These are phyloP conservation scores for Alternaria longipes DNA, from an alignment of 2,329 filamentous ascomycete genomes.

Conservation along the genomic window DNA sequence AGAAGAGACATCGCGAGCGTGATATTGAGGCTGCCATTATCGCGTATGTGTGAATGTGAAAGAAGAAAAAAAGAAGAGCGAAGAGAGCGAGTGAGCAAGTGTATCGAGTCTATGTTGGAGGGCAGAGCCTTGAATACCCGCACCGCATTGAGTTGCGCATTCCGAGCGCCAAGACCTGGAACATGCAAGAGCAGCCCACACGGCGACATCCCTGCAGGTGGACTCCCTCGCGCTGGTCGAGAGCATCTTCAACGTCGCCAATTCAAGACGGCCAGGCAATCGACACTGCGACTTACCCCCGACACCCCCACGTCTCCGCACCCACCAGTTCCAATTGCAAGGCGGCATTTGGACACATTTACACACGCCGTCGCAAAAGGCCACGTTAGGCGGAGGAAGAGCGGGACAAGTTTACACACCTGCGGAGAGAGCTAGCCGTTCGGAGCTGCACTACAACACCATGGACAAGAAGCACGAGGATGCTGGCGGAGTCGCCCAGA, in stretches of 20 bases:
- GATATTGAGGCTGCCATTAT: slow-evolving; percentile 46
- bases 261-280: slow-evolving; percentile 35
- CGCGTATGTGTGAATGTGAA: neutral
- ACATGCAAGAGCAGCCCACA: slow-evolving; percentile 39
- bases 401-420: slow-evolving; percentile 36
- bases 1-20: slow-evolving; percentile 44
- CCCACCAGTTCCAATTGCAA: slow-evolving; percentile 18
- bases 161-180: slow-evolving; percentile 17
- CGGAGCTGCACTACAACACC: slow-evolving; percentile 33
- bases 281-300: slow-evolving; percentile 12
- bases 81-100: slow-evolving; percentile 1
- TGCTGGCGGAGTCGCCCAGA: slow-evolving; percentile 93
- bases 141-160: slow-evolving; percentile 15
- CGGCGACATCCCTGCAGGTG: slow-evolving; percentile 42
- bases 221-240: slow-evolving; percentile 36
- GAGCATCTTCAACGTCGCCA: slow-evolving; percentile 48
- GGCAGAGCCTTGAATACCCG: slow-evolving; percentile 27
- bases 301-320: slow-evolving; percentile 3
- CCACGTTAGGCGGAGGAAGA: slow-evolving; percentile 49
- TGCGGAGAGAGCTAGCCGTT: slow-evolving; percentile 31
- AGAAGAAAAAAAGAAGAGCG: neutral
- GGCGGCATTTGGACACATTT: slow-evolving; percentile 19
- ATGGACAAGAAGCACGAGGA: slow-evolving; percentile 97
- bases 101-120: slow-evolving; percentile 8
- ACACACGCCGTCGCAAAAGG: slow-evolving; percentile 34